These are phyloP conservation scores for Fusarium sp. DNA, from an alignment of 2,329 filamentous ascomycete species.

Conservation along the genomic window DNA sequence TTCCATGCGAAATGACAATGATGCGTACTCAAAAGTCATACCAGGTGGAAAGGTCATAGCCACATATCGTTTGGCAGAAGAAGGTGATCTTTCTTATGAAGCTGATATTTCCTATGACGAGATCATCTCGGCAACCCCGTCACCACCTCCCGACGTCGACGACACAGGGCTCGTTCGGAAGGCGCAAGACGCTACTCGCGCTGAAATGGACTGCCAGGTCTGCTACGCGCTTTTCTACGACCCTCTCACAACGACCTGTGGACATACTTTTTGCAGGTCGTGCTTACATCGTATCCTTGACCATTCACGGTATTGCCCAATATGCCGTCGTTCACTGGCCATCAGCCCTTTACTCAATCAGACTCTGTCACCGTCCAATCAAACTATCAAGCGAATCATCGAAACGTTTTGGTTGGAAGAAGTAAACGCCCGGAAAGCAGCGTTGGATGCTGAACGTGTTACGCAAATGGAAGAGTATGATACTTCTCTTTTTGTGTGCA, in stretches of 20 bases:
- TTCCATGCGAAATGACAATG: conserved; percentile 52
- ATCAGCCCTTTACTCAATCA: conserved; percentile 59
- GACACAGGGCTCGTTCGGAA: conserved; percentile 57
- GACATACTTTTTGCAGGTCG: conserved; percentile 87
- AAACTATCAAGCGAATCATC: conserved; percentile 71
- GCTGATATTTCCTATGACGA: conserved; percentile 65
- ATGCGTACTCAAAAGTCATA: conserved; percentile 51
- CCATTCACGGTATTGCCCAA: conserved; percentile 81
- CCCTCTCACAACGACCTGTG: conserved; percentile 85
- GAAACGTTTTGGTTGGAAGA: conserved; percentile 76
- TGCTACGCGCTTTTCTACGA: conserved; percentile 86
- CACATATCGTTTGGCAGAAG: conserved; percentile 72
- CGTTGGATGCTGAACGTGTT: conserved; percentile 67
- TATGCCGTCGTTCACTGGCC: conserved; percentile 76
- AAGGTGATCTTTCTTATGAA: conserved; percentile 68
- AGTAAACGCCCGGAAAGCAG: conserved; percentile 67
- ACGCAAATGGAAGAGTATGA: conserved; percentile 67
- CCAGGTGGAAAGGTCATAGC: conserved; percentile 71
- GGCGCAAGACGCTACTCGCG: conserved; percentile 70
- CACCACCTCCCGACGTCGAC: conserved; percentile 45
- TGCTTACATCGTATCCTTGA: conserved; percentile 83
- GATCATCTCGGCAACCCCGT: conserved; percentile 31
- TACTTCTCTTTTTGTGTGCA: conserved; percentile 83
- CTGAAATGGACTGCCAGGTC: conserved; percentile 87
- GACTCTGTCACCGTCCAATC: conserved; percentile 66